These are phyloP conservation scores for Scopulariopsis brevicaulis DNA, from an alignment of 2,329 filamentous ascomycete species.

Conservation along the genomic window DNA sequence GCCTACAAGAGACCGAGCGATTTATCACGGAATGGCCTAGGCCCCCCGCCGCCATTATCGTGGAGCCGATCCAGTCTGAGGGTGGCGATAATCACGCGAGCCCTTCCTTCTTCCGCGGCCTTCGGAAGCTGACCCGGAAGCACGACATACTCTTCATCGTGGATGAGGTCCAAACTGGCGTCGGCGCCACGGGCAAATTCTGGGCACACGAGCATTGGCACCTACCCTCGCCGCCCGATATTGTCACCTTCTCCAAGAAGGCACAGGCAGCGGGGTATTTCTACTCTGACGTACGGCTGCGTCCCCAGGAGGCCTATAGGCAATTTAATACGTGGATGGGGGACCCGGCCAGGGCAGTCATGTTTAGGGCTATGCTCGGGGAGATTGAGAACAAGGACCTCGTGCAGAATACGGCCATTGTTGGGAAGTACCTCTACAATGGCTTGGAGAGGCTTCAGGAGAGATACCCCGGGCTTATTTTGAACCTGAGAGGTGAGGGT, in stretches of 20 bases:
- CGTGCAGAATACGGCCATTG: slow-evolving; percentile 66
- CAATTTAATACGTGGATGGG: slow-evolving; percentile 89
- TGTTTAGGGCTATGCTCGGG: slow-evolving; percentile 67
- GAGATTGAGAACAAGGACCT: slow-evolving; percentile 66
- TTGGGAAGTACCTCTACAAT: slow-evolving; percentile 67
- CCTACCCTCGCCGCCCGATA: slow-evolving; percentile 59
- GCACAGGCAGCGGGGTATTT: slow-evolving; percentile 81
- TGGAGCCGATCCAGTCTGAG: slow-evolving; percentile 75
- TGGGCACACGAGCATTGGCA: slow-evolving; percentile 84
- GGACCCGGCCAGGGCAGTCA: slow-evolving; percentile 63
- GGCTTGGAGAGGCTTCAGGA: slow-evolving; percentile 55
- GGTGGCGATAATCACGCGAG: slow-evolving; percentile 78
- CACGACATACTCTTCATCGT: slow-evolving; percentile 65
- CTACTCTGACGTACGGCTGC: slow-evolving; percentile 61
- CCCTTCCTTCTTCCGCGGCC: slow-evolving; percentile 63
- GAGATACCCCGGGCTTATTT: slow-evolving; percentile 65
- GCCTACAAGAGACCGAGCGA: slow-evolving; percentile 61
- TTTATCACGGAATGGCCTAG: slow-evolving; percentile 56
- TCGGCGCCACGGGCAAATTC: slow-evolving; percentile 75
- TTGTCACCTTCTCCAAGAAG: slow-evolving; percentile 82
- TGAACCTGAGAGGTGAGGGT: slow-evolving; percentile 76
- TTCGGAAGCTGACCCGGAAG: slow-evolving; percentile 60
- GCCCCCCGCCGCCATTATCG: slow-evolving; percentile 60
- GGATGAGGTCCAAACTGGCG: slow-evolving; percentile 74
- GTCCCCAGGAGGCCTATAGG: slow-evolving; percentile 71